Base-by-base conservation (phyloP, 2,329 filamentous ascomycete genomes). In the Pseudopithomyces maydicus region DNA sequence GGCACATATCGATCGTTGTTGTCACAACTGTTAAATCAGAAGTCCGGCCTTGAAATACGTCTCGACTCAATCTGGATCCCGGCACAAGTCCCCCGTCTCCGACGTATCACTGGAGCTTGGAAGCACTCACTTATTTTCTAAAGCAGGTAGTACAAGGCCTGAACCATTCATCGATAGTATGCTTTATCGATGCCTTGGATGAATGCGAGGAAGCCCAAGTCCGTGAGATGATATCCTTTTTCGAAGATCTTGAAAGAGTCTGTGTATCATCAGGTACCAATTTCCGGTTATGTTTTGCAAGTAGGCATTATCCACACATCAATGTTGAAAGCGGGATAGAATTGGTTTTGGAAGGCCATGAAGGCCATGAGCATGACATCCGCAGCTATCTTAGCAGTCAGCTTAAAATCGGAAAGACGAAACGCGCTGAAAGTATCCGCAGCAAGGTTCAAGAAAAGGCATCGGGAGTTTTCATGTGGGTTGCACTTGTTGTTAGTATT, bases 271-370 rank as follows among this genome's bases (percentile, higher is more conserved):
- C 32, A 0, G 39, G 52, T 0, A 29, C 62, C 0, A 4, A 33
- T 0, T 58, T 83, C 0, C 66, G 54, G 0, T 60, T 80, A 0
- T 82, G 78, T 49, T 77, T 83, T 2, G 79, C 81, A 0, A 83
- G 81, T 45, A 71, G 82, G 0, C 78, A 81, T 26, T 83, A 81
- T 17, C 80, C 80, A 0, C 57, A 76, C 6, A 76, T 83, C 15
- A 67, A 42, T 2, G 64, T 69, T 36, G 10, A 55, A 3, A 61
- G 61, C 0, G 72, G 74, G 2, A 38, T 73, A 0, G 39, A 59
- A 1, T 17, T 78, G 1, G 54, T 64, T 0, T 53, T 80, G 0
- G 78, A 79, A 39, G 57, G 64, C 2, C 64, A 78, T 45, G 47
- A 61, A 14, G 75, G 71, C 0, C 76, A 79, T 43, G 33, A 46